A percentile compares a stretch with the other conserved stretches of the same genome.
phyloP scores from a whole-genome alignment of 495 filamentous ascomycete species.

The Chlorociboria aeruginascens region DNA sequence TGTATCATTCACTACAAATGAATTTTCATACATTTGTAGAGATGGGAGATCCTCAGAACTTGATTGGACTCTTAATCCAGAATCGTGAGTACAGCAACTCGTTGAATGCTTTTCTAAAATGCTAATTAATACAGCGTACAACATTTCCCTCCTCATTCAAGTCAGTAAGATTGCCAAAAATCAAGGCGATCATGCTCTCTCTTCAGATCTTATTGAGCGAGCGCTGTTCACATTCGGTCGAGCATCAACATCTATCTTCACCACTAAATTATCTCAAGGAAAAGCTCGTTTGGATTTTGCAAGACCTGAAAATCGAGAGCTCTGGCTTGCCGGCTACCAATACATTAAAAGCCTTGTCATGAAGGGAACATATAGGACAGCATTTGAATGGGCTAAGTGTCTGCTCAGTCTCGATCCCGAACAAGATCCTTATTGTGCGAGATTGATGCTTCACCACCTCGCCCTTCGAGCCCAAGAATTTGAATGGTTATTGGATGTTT shows the following conservation, averaged over 20 bases:
- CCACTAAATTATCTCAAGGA: slow-evolving; percentile 60
- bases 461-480: slow-evolving; percentile 70
- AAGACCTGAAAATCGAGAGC: slow-evolving; percentile 76
- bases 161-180: slow-evolving; percentile 87
- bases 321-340: slow-evolving; percentile 82
- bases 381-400: slow-evolving; percentile 85
- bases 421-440: slow-evolving; percentile 72
- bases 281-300: slow-evolving; percentile 68
- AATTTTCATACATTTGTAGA: slow-evolving; percentile 71
- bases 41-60: slow-evolving; percentile 62
- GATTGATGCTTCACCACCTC: slow-evolving; percentile 67
- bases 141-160: slow-evolving; percentile 85
- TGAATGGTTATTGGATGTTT: slow-evolving; percentile 58
- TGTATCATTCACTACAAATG: slow-evolving; percentile 65
- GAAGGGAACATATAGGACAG: slow-evolving; percentile 89
- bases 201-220: slow-evolving; percentile 81
- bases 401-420: slow-evolving; percentile 61
- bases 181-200: slow-evolving; percentile 70
- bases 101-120: not conserved
- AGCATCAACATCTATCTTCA: slow-evolving; percentile 68
- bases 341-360: slow-evolving; percentile 73
- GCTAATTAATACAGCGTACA: slow-evolving; percentile 43
- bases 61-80: slow-evolving; percentile 31
- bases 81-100: slow-evolving; percentile 25
- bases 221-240: slow-evolving; percentile 90